Percentiles rank a stretch among this genome's conserved stretches.
Conservation (phyloP, 169 alveolate genomes). For the Cryptosporidium tyzzeri region DNA sequence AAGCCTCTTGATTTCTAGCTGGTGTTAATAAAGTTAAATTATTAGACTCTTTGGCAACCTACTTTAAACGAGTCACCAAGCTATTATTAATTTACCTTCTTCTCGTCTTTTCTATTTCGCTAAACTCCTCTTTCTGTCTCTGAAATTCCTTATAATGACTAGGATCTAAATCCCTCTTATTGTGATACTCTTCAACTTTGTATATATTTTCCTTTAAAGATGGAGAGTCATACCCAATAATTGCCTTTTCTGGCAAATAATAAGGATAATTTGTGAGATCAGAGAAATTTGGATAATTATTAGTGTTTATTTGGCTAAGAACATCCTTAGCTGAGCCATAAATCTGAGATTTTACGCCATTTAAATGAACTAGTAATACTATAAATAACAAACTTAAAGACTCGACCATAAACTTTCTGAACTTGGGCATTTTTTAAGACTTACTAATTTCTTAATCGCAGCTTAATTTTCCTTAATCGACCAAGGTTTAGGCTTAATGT, state of each 20-base stretch:
- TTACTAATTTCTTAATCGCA: not conserved
- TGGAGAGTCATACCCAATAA: conserved; percentile 46
- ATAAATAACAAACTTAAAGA: not conserved
- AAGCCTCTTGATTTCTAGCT: conserved; percentile 52
- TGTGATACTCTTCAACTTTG: not conserved
- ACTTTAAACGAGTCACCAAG: not conserved
- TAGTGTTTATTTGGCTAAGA: conserved; percentile 12
- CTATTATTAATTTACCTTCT: conserved; percentile 31
- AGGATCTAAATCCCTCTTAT: conserved; percentile 18
- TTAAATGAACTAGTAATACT: not conserved
- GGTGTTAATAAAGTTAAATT: no score
- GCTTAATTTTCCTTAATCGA: no score
- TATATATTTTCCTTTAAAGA: conserved; percentile 38
- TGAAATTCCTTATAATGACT: conserved; percentile 24
- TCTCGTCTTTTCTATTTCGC: conserved; percentile 40
- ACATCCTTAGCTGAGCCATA: conserved; percentile 47
- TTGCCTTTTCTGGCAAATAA: conserved; percentile 36
- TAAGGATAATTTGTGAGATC: conserved; percentile 60
- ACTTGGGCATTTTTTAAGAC: not conserved
- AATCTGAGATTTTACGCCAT: conserved; percentile 5
- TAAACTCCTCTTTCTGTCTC: conserved; percentile 27
- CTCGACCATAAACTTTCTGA: not conserved
- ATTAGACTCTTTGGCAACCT: not conserved
- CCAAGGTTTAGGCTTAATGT: not conserved
- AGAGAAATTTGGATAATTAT: conserved; percentile 20